Percentiles rank a stretch among this genome's conserved stretches.
phyloP scores from a whole-genome alignment of 2,329 filamentous ascomycete species.

The Pseudogymnoascus sp. region DNA sequence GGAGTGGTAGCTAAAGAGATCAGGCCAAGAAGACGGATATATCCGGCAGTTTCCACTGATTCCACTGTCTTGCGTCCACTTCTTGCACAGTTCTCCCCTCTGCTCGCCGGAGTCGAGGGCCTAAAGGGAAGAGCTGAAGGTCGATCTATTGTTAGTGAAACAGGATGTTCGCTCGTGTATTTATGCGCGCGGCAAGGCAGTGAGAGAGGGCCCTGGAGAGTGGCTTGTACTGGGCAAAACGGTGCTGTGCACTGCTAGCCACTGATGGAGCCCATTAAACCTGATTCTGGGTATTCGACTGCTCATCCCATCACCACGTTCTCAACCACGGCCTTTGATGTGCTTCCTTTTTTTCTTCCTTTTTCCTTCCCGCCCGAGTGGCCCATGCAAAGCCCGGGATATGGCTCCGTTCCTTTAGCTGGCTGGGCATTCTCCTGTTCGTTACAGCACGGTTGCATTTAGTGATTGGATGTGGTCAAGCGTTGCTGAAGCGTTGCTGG shows the following conservation, averaged over 20 bases:
- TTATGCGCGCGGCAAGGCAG: constrained; percentile 9
- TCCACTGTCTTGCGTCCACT: not conserved
- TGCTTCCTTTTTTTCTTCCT: constrained; percentile 1
- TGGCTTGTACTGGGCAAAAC: constrained; percentile 8
- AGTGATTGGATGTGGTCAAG: not conserved
- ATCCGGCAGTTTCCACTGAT: not conserved
- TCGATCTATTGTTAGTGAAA: constrained; percentile 8
- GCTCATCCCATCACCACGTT: not conserved
- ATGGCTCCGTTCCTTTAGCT: not conserved
- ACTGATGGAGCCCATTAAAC: not conserved
- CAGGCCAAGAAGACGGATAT: not conserved
- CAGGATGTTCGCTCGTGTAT: constrained; percentile 6
- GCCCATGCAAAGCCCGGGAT: not conserved
- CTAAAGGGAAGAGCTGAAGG: constrained; percentile 2
- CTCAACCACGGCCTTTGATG: not conserved
- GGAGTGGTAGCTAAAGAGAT: not conserved
- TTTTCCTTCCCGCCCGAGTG: not conserved
- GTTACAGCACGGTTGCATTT: not conserved
- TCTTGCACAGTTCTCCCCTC: not conserved
- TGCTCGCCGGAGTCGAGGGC: constrained; percentile 1
- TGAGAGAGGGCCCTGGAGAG: not conserved
- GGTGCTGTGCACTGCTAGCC: not conserved
- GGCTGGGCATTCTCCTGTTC: not conserved
- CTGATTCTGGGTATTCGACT: not conserved
- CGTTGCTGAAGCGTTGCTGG: not conserved